These are phyloP conservation scores for Sporothrix schenckii DNA, from an alignment of 2,329 filamentous ascomycete species.

Conservation along the genomic window DNA sequence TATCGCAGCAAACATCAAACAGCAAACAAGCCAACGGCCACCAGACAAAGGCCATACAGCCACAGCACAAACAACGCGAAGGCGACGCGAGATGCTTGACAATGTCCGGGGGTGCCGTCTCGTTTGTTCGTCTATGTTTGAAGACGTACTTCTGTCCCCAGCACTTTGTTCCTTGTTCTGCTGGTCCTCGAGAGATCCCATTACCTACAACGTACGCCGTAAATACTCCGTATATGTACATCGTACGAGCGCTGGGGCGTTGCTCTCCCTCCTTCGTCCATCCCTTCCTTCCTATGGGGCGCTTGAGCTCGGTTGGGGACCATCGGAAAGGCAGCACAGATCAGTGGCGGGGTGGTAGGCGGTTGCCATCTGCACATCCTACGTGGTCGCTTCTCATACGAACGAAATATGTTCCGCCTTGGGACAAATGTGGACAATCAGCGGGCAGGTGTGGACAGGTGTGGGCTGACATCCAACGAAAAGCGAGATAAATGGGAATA, in stretches of 20 bases:
- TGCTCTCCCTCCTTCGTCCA: too few relatives aligned
- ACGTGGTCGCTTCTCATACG: constrained; percentile 26
- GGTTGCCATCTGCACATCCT: constrained; percentile 19
- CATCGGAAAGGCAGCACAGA: constrained; percentile 18
- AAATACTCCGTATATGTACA: too few relatives aligned
- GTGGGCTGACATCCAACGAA: neutral
- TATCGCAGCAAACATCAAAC: neutral
- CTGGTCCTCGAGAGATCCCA: neutral
- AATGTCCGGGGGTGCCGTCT: neutral
- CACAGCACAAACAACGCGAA: neutral
- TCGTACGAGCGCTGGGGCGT: too few relatives aligned
- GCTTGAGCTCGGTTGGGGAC: constrained; percentile 12
- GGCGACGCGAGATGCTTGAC: neutral
- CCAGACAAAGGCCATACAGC: neutral
- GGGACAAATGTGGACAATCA: constrained; percentile 1
- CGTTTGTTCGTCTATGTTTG: neutral
- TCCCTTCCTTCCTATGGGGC: neutral
- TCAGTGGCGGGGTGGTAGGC: neutral
- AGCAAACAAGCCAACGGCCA: neutral
- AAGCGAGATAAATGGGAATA: neutral
- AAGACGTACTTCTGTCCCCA: neutral
- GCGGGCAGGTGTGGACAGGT: neutral
- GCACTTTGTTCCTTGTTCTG: neutral
- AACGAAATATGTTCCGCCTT: constrained; percentile 2
- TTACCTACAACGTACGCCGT: too few relatives aligned